Evolutionary conservation across 352 stramenopile genomes (phyloP).

Genomic region (Blastocystis hominis): DNA sequence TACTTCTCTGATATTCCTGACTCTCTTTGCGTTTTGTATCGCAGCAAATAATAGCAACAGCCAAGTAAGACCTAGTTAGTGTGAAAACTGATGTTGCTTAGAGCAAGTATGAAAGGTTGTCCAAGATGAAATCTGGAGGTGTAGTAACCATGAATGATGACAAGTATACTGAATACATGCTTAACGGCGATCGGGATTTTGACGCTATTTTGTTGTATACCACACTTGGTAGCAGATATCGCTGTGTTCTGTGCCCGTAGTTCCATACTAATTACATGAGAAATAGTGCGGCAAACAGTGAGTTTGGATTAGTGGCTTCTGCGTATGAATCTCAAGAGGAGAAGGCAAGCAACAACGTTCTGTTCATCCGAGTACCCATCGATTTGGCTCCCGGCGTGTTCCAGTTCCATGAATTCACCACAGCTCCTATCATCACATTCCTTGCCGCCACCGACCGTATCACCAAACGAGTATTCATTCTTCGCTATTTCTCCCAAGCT

Average conservation of each 20-base stretch:
- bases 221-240: slow-evolving; percentile 17
- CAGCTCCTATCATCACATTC: slow-evolving; percentile 34
- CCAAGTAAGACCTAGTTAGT: neutral
- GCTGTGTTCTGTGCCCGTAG: slow-evolving; percentile 29
- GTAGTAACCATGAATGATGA: slow-evolving; percentile 41
- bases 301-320: slow-evolving; percentile 29
- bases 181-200: slow-evolving; percentile 31
- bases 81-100: neutral
- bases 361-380: slow-evolving; percentile 41
- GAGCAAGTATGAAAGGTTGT: slow-evolving; percentile 15
- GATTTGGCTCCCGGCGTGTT: slow-evolving; percentile 39
- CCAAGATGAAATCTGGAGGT: neutral
- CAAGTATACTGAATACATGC: slow-evolving; percentile 26
- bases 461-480: neutral
- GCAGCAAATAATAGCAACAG: neutral
- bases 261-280: neutral
- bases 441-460: neutral
- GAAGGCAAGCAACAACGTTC: neutral
- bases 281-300: slow-evolving; percentile 15
- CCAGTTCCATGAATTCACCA: slow-evolving; percentile 10
- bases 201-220: slow-evolving; percentile 51
- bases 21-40: neutral
- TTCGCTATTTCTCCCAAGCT: neutral
- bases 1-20: neutral
- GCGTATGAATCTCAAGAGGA: neutral